Base-by-base conservation (phyloP, 1,284 basidiomycete species). In the Fomitopsis pinicola region DNA sequence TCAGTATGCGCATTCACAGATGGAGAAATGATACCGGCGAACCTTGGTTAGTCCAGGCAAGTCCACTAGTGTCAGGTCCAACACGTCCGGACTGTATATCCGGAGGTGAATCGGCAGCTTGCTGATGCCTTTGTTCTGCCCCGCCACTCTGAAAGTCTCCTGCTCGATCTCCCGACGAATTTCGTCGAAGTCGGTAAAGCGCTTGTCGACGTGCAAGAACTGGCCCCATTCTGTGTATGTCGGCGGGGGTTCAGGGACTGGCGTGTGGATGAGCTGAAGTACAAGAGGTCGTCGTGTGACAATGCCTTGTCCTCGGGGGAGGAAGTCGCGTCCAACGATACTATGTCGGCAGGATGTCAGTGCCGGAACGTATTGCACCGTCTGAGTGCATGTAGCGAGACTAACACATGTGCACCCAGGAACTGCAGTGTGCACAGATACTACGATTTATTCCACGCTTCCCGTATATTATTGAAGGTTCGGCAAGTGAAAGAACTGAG, bases 51-150 rank as follows among this genome's bases (percentile, higher is more conserved):
- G 78, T 53, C 97, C 97, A 6, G 97, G 97, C 59, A 99, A 77
- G 78, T 99, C 97, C 50, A 99, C 97, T 65, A 99, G 77, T 1
- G 97, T 99, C 70, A 98, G 78, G 76, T 98, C 97, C 68, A 98
- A 80, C 17, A 99, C 97, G 71, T 95, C 88, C 28, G 96, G 94
- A 66, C 95, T 96, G 77, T 93, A 97, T 79, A 98, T 97, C 73
- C 95, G 87, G 66, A 98, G 80, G 65, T 94, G 91, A 72, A 98
- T 98, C 5, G 97, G 96, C 59, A 98, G 77, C 75, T 96, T 96
- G 78, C 93, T 96, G 63, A 99, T 91, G 58, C 97, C 97, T 79
- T 98, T 99, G 78, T 99, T 99, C 81, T 98, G 96, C 0, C 97
- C 97, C 0, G 97, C 97, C 33, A 99, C 97, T 50, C 97, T 82